phyloP scores from a whole-genome alignment of 2,329 filamentous ascomycete genomes.

The Triangularia verruculosa region DNA sequence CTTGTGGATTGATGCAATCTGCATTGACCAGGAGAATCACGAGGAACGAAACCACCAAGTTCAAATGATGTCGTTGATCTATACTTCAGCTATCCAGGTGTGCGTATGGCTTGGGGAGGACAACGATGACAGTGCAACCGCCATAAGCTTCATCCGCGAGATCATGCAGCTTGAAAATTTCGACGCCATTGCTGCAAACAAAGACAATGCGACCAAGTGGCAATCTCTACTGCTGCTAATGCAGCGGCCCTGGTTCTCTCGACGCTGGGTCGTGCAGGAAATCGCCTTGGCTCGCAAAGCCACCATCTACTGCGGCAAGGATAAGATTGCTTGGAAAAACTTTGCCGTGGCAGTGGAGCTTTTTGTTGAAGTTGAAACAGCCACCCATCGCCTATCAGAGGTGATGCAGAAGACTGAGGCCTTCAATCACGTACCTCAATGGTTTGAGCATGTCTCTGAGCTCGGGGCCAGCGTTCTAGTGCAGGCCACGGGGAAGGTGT shows the following conservation, averaged over 20 bases:
- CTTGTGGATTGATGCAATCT: background rate
- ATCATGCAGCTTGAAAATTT: slow-evolving; percentile 34
- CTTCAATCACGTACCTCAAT: slow-evolving; percentile 30
- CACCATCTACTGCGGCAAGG: slow-evolving; percentile 37
- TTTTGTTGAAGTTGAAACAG: slow-evolving; percentile 38
- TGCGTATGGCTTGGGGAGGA: slow-evolving; percentile 2
- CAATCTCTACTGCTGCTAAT: slow-evolving; percentile 35
- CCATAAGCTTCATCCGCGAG: slow-evolving; percentile 35
- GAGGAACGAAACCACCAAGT: background rate
- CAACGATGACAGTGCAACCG: slow-evolving; percentile 27
- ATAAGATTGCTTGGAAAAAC: slow-evolving; percentile 36
- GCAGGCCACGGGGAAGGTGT: slow-evolving; percentile 30
- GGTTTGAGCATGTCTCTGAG: slow-evolving; percentile 35
- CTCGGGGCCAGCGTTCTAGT: slow-evolving; percentile 38
- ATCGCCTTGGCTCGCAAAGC: slow-evolving; percentile 36
- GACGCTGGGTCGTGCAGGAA: slow-evolving; percentile 44
- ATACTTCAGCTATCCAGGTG: background rate
- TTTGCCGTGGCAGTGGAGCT: slow-evolving; percentile 39
- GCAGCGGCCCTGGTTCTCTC: slow-evolving; percentile 38
- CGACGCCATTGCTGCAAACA: slow-evolving; percentile 30
- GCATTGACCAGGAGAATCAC: background rate
- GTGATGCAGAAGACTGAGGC: slow-evolving; percentile 33
- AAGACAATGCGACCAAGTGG: slow-evolving; percentile 30
- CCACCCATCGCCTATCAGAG: slow-evolving; percentile 36
- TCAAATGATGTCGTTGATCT: background rate